A percentile compares a stretch with the other conserved stretches of the same genome.
Evolutionary conservation across 768 basidiomycete genomes (phyloP).

Genomic region (Pulveroboletus sp.): DNA sequence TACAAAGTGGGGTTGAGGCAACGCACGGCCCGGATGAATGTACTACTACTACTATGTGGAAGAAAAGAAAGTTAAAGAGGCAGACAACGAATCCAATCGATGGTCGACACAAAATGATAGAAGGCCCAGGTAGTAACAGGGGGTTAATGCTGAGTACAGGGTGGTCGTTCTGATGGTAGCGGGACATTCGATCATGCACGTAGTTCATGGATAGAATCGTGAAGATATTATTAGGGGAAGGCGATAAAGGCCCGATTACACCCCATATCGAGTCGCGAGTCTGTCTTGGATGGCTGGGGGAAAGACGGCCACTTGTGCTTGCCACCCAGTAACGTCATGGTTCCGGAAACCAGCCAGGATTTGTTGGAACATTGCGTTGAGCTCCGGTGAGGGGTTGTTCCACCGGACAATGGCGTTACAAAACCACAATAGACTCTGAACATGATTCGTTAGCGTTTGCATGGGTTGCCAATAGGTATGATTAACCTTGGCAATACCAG

Average conservation of each 20-base stretch:
- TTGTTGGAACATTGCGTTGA: slow-evolving; percentile 92
- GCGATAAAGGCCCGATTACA: slow-evolving; percentile 40
- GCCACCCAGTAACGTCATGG: slow-evolving; percentile 84
- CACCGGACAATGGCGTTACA: slow-evolving; percentile 97
- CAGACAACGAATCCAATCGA: slow-evolving; percentile 20
- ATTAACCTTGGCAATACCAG: slow-evolving; percentile 85
- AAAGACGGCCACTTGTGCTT: slow-evolving; percentile 73
- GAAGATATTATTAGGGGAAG: slow-evolving; percentile 1
- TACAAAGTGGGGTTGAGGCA: slow-evolving; percentile 25
- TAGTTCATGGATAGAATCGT: slow-evolving; percentile 15
- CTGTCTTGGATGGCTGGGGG: slow-evolving; percentile 88
- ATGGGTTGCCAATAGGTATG: background rate
- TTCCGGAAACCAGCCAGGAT: slow-evolving; percentile 87
- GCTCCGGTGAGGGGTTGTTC: slow-evolving; percentile 86
- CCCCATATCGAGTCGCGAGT: slow-evolving; percentile 80
- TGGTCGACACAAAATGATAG: slow-evolving; percentile 30
- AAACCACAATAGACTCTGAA: slow-evolving; percentile 91
- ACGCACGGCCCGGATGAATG: slow-evolving; percentile 19
- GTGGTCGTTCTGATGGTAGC: slow-evolving; percentile 8
- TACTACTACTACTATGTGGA: slow-evolving; percentile 25
- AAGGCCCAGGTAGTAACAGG: slow-evolving; percentile 19
- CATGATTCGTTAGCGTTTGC: slow-evolving; percentile 2
- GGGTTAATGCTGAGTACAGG: slow-evolving; percentile 7
- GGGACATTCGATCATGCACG: slow-evolving; percentile 7
- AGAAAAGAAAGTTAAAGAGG: background rate